Evolutionary conservation across 768 basidiomycete genomes (phyloP).

Genomic region (Termitomyces titanicus): DNA sequence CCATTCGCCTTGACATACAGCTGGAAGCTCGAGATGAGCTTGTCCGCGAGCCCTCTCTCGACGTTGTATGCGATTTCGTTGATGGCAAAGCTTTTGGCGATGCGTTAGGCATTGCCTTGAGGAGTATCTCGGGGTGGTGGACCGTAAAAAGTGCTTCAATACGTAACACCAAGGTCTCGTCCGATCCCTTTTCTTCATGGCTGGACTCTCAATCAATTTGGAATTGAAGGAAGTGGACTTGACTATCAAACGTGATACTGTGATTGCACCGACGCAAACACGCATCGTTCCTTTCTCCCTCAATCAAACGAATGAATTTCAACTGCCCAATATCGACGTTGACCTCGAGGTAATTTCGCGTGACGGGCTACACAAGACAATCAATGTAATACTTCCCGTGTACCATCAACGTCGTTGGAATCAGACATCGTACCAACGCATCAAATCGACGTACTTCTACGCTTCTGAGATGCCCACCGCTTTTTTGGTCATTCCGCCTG

Average conservation of each 20-base stretch:
- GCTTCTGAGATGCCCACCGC: constrained; percentile 49
- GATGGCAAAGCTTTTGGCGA: constrained; percentile 74
- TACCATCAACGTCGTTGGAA: constrained; percentile 43
- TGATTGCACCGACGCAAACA: constrained; percentile 60
- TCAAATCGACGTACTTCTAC: constrained; percentile 60
- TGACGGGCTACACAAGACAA: constrained; percentile 12
- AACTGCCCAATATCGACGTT: constrained; percentile 28
- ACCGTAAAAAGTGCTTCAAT: constrained; percentile 31
- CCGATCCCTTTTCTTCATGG: neutral
- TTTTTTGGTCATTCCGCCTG: constrained; percentile 60
- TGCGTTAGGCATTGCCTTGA: constrained; percentile 61
- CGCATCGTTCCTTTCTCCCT: constrained; percentile 55
- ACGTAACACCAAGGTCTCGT: constrained; percentile 12
- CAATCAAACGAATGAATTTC: constrained; percentile 35
- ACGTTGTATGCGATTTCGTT: constrained; percentile 65
- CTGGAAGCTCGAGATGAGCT: constrained; percentile 31
- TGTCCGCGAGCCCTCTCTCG: constrained; percentile 44
- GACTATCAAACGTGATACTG: constrained; percentile 23
- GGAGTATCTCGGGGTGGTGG: constrained; percentile 55
- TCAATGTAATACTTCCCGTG: constrained; percentile 41
- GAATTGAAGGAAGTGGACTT: constrained; percentile 25
- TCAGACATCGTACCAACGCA: constrained; percentile 25
- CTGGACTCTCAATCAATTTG: neutral
- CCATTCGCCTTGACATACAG: constrained; percentile 46
- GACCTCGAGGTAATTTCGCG: constrained; percentile 34